Percentiles rank a stretch among this genome's conserved stretches.
Evolutionary conservation across 1,284 basidiomycete species (phyloP).

Genomic region (Malassezia cuniculi): DNA sequence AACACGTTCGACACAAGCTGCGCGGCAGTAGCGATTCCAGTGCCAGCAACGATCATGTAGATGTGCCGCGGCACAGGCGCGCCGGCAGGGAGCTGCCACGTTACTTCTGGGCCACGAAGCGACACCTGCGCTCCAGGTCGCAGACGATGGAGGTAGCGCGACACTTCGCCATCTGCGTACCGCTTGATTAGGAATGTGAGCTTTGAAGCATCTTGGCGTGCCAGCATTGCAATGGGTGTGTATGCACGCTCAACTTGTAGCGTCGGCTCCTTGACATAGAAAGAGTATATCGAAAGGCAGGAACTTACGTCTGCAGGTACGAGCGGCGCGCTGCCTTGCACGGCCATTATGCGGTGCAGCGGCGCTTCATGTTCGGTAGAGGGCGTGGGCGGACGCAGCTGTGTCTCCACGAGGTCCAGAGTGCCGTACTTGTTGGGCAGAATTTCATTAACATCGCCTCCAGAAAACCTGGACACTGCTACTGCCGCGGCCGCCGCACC

Average conservation of each 20-base stretch:
- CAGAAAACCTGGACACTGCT: too few species aligned
- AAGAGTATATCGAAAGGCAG: conserved; percentile 5
- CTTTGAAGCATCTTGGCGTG: neutral
- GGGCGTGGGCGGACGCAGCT: too few species aligned
- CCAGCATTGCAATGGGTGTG: conserved; percentile 8
- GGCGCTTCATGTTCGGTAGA: too few species aligned
- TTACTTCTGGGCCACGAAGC: conserved; percentile 12
- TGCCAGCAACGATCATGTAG: conserved; percentile 15
- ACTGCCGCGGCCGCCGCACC: too few species aligned
- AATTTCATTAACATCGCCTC: too few species aligned
- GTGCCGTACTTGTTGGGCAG: too few species aligned
- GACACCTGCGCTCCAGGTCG: conserved; percentile 4
- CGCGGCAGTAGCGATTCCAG: conserved; percentile 11
- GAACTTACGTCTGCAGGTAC: too few species aligned
- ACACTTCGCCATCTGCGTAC: conserved; percentile 14
- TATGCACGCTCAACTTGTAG: conserved; percentile 17
- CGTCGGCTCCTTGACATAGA: conserved; percentile 14
- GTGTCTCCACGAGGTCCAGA: too few species aligned
- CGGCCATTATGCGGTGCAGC: too few species aligned
- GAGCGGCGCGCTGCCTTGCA: too few species aligned
- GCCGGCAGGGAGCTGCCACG: conserved; percentile 5
- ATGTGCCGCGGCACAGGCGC: conserved; percentile 5
- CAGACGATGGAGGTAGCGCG: conserved; percentile 12
- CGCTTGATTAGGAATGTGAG: conserved; percentile 13
- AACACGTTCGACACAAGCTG: conserved; percentile 12